Evolutionary conservation across 1,139 yeast species (phyloP).

Genomic region (Meyerozyma sp.): DNA sequence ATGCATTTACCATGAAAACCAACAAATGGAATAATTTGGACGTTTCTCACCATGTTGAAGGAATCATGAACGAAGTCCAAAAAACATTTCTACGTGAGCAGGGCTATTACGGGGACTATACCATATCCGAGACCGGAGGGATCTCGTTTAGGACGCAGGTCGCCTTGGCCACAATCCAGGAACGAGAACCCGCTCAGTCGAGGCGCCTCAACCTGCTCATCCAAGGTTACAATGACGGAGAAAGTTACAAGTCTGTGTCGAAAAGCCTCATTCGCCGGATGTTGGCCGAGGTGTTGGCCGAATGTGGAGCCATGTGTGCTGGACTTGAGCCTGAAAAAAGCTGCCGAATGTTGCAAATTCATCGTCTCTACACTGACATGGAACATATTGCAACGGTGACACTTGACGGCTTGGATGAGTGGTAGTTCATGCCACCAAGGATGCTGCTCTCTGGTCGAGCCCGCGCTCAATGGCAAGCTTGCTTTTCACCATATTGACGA

Average conservation of each 20-base stretch:
- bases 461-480: constrained; percentile 32
- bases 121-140: constrained; percentile 44
- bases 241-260: constrained; percentile 27
- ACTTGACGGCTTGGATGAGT: not conserved
- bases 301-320: constrained; percentile 14
- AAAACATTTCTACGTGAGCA: constrained; percentile 40
- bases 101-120: constrained; percentile 70
- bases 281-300: constrained; percentile 20
- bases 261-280: constrained; percentile 26
- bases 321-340: constrained; percentile 9
- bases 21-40: constrained; percentile 75
- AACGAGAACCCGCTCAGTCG: constrained; percentile 28
- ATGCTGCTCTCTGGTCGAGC: constrained; percentile 17
- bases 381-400: constrained; percentile 4
- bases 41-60: constrained; percentile 38
- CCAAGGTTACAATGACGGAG: constrained; percentile 36
- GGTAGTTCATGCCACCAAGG: constrained; percentile 9
- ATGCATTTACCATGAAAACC: constrained; percentile 62
- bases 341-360: constrained; percentile 7
- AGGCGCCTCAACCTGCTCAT: constrained; percentile 22
- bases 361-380: constrained; percentile 10
- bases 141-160: constrained; percentile 73
- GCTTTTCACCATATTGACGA: constrained; percentile 44
- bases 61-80: constrained; percentile 35
- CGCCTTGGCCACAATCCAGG: constrained; percentile 63